Percentiles rank a stretch among this genome's conserved stretches.
Conservation (phyloP, 2,329 filamentous ascomycete genomes). For the Neofusicoccum sp. region DNA sequence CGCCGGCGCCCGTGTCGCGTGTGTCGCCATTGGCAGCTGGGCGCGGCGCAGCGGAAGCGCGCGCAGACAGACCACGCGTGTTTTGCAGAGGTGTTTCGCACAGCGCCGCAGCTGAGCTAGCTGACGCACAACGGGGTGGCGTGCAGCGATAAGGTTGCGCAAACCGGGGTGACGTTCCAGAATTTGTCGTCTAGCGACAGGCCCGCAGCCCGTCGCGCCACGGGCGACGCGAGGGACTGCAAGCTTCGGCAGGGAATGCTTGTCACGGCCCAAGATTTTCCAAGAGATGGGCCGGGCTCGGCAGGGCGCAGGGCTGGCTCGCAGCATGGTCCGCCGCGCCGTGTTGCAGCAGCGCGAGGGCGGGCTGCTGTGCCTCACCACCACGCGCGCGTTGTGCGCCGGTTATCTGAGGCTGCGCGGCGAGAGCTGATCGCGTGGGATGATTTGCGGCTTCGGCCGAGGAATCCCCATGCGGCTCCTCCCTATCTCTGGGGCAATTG, state of each 20-base stretch:
- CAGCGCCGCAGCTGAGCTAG: not conserved
- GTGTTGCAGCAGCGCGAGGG: not conserved
- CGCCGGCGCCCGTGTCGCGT: not conserved
- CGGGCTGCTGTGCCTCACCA: not conserved
- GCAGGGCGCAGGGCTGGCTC: not conserved
- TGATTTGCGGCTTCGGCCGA: slow-evolving; percentile 1
- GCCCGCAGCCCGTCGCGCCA: not conserved
- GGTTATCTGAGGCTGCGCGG: not conserved
- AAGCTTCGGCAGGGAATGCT: slow-evolving; percentile 18
- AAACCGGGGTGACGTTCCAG: not conserved
- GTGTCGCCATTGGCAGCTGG: not conserved
- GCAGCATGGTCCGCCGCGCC: not conserved
- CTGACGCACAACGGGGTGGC: slow-evolving; percentile 1
- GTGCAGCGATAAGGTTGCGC: slow-evolving; percentile 10
- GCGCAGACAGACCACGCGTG: not conserved
- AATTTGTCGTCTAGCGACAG: slow-evolving; percentile 13
- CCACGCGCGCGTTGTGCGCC: not conserved
- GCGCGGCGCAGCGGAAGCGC: not conserved
- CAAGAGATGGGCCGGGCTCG: not conserved
- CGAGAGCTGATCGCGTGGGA: not conserved
- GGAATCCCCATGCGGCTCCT: not conserved
- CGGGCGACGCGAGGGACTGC: not conserved
- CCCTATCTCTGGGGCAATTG: not conserved
- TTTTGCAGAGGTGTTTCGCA: not conserved
- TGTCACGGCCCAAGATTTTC: not conserved